Conservation (phyloP, 345 rosid species). For the Arabis hirsuta region DNA sequence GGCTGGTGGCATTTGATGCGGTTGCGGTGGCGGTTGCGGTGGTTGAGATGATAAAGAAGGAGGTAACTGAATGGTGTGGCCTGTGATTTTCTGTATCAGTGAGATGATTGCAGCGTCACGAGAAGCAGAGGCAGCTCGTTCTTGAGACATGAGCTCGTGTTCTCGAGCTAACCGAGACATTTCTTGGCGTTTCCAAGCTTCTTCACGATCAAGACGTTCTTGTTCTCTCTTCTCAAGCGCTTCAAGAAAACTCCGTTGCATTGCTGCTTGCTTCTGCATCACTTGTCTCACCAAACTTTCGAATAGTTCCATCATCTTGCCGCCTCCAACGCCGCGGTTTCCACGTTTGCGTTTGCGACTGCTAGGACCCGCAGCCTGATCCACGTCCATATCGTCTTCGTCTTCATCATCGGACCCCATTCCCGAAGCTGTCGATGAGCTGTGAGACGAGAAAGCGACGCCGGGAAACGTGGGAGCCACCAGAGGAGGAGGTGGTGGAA, state of each 20-base stretch:
- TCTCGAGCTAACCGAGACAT: constrained; percentile 67
- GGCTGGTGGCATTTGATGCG: constrained; percentile 41
- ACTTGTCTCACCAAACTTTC: constrained; percentile 72
- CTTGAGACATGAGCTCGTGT: constrained; percentile 70
- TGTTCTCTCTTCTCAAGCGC: constrained; percentile 83
- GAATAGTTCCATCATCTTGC: constrained; percentile 73
- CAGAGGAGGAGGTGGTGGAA: constrained; percentile 33
- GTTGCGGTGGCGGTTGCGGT: constrained; percentile 42
- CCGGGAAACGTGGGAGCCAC: constrained; percentile 37
- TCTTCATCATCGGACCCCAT: constrained; percentile 58
- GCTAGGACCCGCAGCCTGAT: constrained; percentile 51
- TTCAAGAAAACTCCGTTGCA: constrained; percentile 78
- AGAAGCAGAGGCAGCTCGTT: constrained; percentile 67
- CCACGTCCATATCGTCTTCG: constrained; percentile 48
- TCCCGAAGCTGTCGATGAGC: constrained; percentile 61
- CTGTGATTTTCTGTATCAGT: constrained; percentile 75
- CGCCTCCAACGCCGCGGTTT: constrained; percentile 35
- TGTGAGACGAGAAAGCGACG: constrained; percentile 64
- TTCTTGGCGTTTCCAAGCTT: constrained; percentile 85
- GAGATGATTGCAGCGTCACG: constrained; percentile 70
- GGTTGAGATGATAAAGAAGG: constrained; percentile 32
- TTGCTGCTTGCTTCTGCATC: constrained; percentile 77
- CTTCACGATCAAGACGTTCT: constrained; percentile 75
- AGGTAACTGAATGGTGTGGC: constrained; percentile 74
- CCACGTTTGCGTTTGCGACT: constrained; percentile 77